A percentile compares a stretch with the other conserved stretches of the same genome.
Conservation (phyloP, 2,329 filamentous ascomycete species). For the Nigrospora osmanthi region DNA sequence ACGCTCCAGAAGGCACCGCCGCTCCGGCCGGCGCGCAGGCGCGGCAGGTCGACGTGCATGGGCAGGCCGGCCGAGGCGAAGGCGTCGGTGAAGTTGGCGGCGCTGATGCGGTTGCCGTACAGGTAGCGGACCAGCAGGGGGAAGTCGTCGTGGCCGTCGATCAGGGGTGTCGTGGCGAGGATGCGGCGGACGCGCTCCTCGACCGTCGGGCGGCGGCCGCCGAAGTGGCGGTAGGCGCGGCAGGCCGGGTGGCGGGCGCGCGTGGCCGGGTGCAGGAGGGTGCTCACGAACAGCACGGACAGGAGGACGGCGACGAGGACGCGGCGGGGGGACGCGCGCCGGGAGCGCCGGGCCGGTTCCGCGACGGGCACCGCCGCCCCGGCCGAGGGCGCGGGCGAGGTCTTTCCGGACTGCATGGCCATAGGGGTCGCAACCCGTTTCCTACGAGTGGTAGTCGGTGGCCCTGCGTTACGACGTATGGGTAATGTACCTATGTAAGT, state of each 20-base stretch:
- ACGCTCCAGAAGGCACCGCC: constrained; percentile 95
- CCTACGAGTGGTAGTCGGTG: too few relatives aligned
- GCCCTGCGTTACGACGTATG: too few relatives aligned
- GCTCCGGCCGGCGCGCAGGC: constrained; percentile 61
- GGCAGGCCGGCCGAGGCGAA: constrained; percentile 65
- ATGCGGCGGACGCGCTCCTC: constrained; percentile 39
- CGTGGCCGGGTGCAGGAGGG: constrained; percentile 14
- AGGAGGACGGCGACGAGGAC: constrained; percentile 10
- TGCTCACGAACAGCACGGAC: constrained; percentile 12
- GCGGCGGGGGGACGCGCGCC: constrained; percentile 8
- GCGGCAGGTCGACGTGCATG: constrained; percentile 71
- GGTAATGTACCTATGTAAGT: too few relatives aligned
- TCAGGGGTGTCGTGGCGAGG: constrained; percentile 37
- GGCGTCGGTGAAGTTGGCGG: constrained; percentile 60
- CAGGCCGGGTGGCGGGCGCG: constrained; percentile 12
- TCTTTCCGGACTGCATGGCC: constrained; percentile 5
- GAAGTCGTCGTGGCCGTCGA: constrained; percentile 85
- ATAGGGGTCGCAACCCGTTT: too few relatives aligned
- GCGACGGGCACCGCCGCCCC: neutral
- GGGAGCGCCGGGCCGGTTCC: constrained; percentile 4
- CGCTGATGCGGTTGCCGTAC: constrained; percentile 74
- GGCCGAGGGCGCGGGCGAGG: neutral
- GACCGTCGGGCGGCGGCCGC: constrained; percentile 24
- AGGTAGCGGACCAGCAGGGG: constrained; percentile 60
- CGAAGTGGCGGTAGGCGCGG: constrained; percentile 13